Evolutionary conservation across 225 moss, liverwort and hornwort species (phyloP).

Genomic region (Physcomitrellopsis africana): DNA sequence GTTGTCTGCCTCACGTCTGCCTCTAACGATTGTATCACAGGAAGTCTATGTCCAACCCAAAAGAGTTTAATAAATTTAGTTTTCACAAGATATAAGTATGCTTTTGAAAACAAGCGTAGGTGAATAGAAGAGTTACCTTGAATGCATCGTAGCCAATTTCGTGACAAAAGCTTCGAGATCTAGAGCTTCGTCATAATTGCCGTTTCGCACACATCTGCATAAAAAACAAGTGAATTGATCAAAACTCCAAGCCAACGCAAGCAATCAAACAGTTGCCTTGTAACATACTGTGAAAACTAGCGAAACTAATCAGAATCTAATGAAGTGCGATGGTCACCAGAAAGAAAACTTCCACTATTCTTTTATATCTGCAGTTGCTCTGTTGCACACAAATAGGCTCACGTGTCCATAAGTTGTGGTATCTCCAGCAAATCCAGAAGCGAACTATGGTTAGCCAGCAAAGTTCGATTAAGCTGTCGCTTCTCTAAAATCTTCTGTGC

Average conservation of each 20-base stretch:
- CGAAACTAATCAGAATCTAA: conserved; percentile 13
- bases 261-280: neutral
- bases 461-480: conserved; percentile 85
- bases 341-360: conserved; percentile 1
- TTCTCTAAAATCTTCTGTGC: conserved; percentile 89
- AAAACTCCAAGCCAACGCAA: neutral
- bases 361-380: conserved; percentile 5
- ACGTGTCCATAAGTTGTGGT: conserved; percentile 99
- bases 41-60: conserved; percentile 63
- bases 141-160: conserved; percentile 89
- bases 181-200: conserved; percentile 98
- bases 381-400: conserved; percentile 25
- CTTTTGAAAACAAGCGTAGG: neutral
- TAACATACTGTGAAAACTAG: conserved; percentile 9
- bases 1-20: conserved; percentile 90
- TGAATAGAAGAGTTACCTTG: conserved; percentile 51
- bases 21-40: conserved; percentile 86
- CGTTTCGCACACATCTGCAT: conserved; percentile 95
- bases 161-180: conserved; percentile 98
- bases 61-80: conserved; percentile 11
- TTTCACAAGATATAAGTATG: conserved; percentile 7
- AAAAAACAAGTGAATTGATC: conserved; percentile 15
- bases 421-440: conserved; percentile 98
- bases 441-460: conserved; percentile 86
- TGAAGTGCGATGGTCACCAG: conserved; percentile 1